A percentile compares a stretch with the other conserved stretches of the same genome.
Evolutionary conservation across 1,139 yeast genomes (phyloP).

Genomic region (Meyerozyma carpophila): DNA sequence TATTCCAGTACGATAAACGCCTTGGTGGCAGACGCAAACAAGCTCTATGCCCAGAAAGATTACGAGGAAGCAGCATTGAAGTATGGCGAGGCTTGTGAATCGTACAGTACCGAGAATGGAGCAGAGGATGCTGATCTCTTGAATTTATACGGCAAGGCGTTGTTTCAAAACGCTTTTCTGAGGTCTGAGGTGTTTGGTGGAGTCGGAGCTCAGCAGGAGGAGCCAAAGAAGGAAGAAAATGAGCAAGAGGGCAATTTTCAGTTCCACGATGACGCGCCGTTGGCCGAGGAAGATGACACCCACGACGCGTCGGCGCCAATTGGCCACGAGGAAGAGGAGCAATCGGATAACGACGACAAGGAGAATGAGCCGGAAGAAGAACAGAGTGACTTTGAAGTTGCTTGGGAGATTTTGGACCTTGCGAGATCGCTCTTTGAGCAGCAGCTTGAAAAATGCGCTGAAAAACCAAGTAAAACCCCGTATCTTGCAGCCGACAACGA

Average conservation of each 20-base stretch:
- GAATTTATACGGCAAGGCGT: slow-evolving; percentile 71
- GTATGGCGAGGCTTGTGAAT: slow-evolving; percentile 73
- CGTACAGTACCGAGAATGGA: slow-evolving; percentile 41
- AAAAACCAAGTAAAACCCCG: slow-evolving; percentile 19
- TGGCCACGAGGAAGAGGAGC: slow-evolving; percentile 19
- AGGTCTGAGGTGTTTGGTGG: slow-evolving; percentile 81
- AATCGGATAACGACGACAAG: slow-evolving; percentile 21
- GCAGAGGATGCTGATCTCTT: slow-evolving; percentile 69
- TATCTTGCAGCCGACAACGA: slow-evolving; percentile 29
- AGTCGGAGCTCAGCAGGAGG: slow-evolving; percentile 21
- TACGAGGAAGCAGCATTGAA: slow-evolving; percentile 66
- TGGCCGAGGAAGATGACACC: slow-evolving; percentile 44
- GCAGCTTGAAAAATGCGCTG: slow-evolving; percentile 24
- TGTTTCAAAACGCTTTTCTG: slow-evolving; percentile 72
- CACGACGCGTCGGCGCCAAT: slow-evolving; percentile 10
- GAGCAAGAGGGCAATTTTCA: slow-evolving; percentile 38
- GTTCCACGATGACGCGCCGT: slow-evolving; percentile 47
- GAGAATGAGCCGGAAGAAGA: slow-evolving; percentile 38
- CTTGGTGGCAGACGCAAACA: slow-evolving; percentile 54
- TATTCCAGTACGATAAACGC: slow-evolving; percentile 34
- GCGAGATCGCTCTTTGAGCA: slow-evolving; percentile 61
- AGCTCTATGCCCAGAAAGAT: slow-evolving; percentile 55
- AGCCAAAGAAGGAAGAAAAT: slow-evolving; percentile 17
- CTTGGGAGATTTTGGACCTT: slow-evolving; percentile 82
- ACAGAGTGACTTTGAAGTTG: slow-evolving; percentile 74